Percentiles rank a stretch among this genome's conserved stretches.
phyloP scores from a whole-genome alignment of 2,329 filamentous ascomycete genomes.

The Colletotrichum sp. region DNA sequence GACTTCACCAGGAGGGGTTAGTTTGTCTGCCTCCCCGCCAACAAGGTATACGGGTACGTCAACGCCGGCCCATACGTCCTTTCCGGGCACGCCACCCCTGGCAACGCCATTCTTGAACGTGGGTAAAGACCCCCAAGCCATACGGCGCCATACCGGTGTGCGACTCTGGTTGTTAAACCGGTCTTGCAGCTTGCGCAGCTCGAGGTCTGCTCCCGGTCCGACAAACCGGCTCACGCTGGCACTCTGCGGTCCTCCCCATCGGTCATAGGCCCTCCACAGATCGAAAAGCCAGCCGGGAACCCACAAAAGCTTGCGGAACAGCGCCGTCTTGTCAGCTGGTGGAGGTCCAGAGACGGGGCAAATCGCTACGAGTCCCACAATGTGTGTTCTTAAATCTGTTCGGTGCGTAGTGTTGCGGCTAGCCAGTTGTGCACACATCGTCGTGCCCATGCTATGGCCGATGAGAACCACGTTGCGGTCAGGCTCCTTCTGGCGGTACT shows the following conservation, averaged over 20 bases:
- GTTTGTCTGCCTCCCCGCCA: conserved; percentile 75
- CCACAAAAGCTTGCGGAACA: conserved; percentile 64
- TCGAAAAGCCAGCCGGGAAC: conserved; percentile 78
- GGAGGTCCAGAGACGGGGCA: conserved; percentile 77
- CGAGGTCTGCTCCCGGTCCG: conserved; percentile 67
- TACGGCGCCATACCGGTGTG: conserved; percentile 82
- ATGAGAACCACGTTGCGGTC: conserved; percentile 80
- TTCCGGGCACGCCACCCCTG: conserved; percentile 70
- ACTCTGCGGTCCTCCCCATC: conserved; percentile 78
- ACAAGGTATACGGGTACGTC: conserved; percentile 79
- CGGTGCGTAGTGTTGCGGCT: conserved; percentile 49
- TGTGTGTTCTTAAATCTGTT: conserved; percentile 61
- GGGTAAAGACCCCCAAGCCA: conserved; percentile 76
- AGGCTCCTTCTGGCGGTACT: conserved; percentile 68
- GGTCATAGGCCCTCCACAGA: conserved; percentile 78
- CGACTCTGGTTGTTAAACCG: conserved; percentile 83
- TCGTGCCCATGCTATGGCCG: conserved; percentile 90
- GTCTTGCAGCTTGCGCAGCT: conserved; percentile 71
- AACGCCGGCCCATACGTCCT: conserved; percentile 74
- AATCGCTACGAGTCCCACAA: conserved; percentile 80
- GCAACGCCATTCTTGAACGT: conserved; percentile 57
- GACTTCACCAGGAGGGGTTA: conserved; percentile 77
- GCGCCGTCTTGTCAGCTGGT: conserved; percentile 48
- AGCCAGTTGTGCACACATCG: conserved; percentile 75
- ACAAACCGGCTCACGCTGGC: conserved; percentile 81